These are phyloP conservation scores for Psilocybe sp. DNA, from an alignment of 768 basidiomycete genomes.

Conservation along the genomic window DNA sequence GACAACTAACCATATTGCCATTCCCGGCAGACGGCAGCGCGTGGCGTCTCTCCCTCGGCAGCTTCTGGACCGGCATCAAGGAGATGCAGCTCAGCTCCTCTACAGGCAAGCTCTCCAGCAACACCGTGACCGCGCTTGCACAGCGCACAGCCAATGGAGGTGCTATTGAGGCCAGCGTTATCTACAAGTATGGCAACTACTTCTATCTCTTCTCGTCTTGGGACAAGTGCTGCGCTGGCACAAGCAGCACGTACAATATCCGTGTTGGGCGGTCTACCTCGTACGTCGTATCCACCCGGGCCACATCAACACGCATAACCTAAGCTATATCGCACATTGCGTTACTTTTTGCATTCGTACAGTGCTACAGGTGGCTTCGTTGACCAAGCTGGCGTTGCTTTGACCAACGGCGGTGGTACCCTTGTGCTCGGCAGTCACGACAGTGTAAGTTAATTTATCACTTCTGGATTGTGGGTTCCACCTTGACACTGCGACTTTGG, in stretches of 20 bases:
- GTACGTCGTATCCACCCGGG: conserved; percentile 21
- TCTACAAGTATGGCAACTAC: conserved; percentile 41
- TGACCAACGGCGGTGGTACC: conserved; percentile 50
- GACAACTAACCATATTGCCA: neutral
- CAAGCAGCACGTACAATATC: conserved; percentile 57
- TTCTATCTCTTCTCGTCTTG: conserved; percentile 58
- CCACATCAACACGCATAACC: neutral
- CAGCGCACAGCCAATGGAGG: conserved; percentile 40
- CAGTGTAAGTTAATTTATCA: conserved; percentile 25
- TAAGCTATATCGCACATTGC: neutral
- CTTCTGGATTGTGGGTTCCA: neutral
- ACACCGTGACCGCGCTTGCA: conserved; percentile 40
- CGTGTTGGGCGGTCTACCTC: conserved; percentile 49
- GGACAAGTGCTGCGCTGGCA: conserved; percentile 52
- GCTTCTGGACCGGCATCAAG: conserved; percentile 58
- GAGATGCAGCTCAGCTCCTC: conserved; percentile 35
- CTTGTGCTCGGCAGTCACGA: conserved; percentile 45
- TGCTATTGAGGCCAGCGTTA: conserved; percentile 47
- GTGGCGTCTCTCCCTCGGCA: conserved; percentile 51
- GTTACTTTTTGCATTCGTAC: neutral
- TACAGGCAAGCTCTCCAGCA: conserved; percentile 38
- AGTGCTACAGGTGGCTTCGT: conserved; percentile 45
- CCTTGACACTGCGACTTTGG: neutral
- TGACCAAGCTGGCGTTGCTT: conserved; percentile 41
- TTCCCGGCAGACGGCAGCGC: conserved; percentile 30